Percentiles rank a stretch among this genome's conserved stretches.
phyloP scores from a whole-genome alignment of 2,329 filamentous ascomycete genomes.

The Venturia pyrina region DNA sequence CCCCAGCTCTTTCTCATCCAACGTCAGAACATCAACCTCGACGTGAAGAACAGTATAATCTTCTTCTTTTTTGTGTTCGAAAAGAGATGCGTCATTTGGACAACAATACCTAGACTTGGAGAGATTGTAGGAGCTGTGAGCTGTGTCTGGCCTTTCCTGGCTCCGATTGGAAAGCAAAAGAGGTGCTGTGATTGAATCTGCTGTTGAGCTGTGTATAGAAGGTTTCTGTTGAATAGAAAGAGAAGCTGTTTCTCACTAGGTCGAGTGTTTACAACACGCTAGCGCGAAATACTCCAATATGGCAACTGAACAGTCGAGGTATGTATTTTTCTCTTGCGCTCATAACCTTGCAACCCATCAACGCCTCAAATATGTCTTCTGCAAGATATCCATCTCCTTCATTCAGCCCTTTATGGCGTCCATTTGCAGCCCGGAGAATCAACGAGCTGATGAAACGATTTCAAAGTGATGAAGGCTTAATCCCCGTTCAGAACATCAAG shows the following conservation, averaged over 20 bases:
- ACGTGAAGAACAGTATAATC: not conserved
- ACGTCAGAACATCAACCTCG: not conserved
- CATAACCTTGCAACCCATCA: not conserved
- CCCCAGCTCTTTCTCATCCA: not conserved
- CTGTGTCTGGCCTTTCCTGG: not conserved
- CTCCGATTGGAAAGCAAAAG: not conserved
- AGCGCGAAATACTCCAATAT: not conserved
- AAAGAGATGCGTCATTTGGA: not conserved
- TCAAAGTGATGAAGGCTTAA: not conserved
- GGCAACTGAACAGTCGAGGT: not conserved
- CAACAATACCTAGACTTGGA: not conserved
- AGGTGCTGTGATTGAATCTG: not conserved
- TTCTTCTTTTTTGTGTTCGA: not conserved
- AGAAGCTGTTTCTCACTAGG: not conserved
- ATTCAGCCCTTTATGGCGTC: not conserved
- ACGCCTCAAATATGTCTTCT: not conserved
- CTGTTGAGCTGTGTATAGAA: not conserved
- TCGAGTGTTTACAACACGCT: not conserved
- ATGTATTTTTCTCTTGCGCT: not conserved
- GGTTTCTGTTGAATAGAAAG: not conserved
- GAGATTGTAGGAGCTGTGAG: not conserved
- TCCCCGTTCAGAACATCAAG: not conserved
- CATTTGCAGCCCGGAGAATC: not conserved
- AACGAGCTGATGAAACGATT: not conserved
- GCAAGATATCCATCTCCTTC: not conserved